phyloP scores from a whole-genome alignment of 306 rosid genomes.

The Dryas alaskensis region DNA sequence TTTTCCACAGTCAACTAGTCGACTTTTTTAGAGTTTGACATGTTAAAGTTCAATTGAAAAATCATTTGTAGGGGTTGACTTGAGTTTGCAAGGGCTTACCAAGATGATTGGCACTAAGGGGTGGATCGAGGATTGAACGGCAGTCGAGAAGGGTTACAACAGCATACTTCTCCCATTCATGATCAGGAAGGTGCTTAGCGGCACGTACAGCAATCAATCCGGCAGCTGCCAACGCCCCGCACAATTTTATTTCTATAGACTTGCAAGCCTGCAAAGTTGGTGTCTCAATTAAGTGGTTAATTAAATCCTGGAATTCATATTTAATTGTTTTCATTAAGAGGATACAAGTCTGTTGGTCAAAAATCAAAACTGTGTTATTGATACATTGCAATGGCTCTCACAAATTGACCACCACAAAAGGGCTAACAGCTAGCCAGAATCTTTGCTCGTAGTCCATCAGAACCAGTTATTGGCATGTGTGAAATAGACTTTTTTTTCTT shows the following conservation, averaged over 20 bases:
- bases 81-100: conserved; percentile 40
- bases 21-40: neutral
- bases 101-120: conserved; percentile 48
- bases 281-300: neutral
- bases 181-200: conserved; percentile 49
- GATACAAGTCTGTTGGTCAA: neutral
- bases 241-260: conserved; percentile 70
- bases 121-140: conserved; percentile 77
- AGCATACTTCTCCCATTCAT: conserved; percentile 73
- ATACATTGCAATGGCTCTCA: neutral
- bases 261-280: conserved; percentile 65
- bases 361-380: neutral
- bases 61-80: too few relatives aligned
- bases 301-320: neutral
- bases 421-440: neutral
- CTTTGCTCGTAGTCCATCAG: too few relatives aligned
- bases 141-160: conserved; percentile 80
- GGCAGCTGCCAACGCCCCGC: conserved; percentile 73
- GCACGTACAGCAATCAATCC: conserved; percentile 67
- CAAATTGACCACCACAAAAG: neutral
- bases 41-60: neutral
- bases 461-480: neutral
- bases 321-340: neutral
- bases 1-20: neutral
- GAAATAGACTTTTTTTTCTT: too few relatives aligned